Evolutionary conservation across 257 asterid species (phyloP).

Genomic region (Vinca minor): DNA sequence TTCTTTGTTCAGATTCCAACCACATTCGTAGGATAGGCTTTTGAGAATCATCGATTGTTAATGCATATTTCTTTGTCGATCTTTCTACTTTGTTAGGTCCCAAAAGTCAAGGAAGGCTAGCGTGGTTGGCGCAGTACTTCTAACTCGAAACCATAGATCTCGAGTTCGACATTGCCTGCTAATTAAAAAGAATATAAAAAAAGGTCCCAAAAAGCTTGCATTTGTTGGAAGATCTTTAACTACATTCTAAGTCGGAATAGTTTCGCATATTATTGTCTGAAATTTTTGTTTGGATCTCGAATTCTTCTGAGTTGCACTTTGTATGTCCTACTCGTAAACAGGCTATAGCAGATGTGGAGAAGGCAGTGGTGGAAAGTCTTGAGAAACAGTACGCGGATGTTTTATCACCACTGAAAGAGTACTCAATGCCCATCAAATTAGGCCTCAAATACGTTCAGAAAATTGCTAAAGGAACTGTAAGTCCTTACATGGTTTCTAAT

Average conservation of each 20-base stretch:
- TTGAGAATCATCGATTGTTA: neutral
- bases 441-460: slow-evolving; percentile 85
- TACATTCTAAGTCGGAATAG: neutral
- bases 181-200: no score
- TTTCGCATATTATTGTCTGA: neutral
- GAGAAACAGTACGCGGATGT: slow-evolving; percentile 80
- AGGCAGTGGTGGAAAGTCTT: slow-evolving; percentile 70
- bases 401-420: slow-evolving; percentile 74
- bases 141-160: no score
- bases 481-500: slow-evolving; percentile 38
- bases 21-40: neutral
- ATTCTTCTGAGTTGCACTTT: neutral
- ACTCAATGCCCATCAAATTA: slow-evolving; percentile 60
- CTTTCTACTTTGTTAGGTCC: neutral
- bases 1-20: neutral
- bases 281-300: slow-evolving; percentile 3
- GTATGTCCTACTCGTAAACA: slow-evolving; percentile 16
- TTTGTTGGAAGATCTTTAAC: neutral
- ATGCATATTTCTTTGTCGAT: neutral
- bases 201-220: no score
- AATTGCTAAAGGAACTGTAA: slow-evolving; percentile 55
- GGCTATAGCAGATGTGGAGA: slow-evolving; percentile 92
- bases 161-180: no score
- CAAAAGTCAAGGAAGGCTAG: no score
- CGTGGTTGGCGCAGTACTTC: no score